These are phyloP conservation scores for Thermomyces lanuginosus DNA, from an alignment of 2,329 filamentous ascomycete genomes.

Conservation along the genomic window DNA sequence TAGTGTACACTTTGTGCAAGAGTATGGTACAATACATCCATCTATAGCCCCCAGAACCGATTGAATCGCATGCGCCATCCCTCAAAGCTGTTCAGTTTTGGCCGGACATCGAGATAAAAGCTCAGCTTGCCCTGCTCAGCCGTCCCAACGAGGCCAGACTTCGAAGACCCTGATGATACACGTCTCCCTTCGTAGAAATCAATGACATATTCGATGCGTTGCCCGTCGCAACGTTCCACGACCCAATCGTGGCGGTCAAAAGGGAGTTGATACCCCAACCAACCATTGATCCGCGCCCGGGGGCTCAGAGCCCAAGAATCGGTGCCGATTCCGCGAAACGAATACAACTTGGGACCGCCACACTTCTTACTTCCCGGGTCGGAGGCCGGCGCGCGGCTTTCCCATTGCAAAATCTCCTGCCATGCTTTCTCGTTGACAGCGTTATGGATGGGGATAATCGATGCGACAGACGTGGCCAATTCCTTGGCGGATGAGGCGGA, in stretches of 20 bases:
- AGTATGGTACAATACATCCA: neutral
- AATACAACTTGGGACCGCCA: constrained; percentile 64
- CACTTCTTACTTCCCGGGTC: constrained; percentile 47
- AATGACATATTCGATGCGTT: constrained; percentile 80
- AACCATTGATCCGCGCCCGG: constrained; percentile 62
- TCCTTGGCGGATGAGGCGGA: constrained; percentile 25
- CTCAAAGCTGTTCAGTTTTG: constrained; percentile 48
- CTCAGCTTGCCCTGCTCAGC: constrained; percentile 33
- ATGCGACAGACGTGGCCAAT: constrained; percentile 59
- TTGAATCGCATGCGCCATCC: constrained; percentile 41
- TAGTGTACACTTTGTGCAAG: too few species aligned
- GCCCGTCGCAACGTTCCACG: constrained; percentile 66
- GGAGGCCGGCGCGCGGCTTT: constrained; percentile 45
- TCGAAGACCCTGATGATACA: constrained; percentile 11
- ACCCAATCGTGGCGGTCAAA: constrained; percentile 98
- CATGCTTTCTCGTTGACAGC: constrained; percentile 95
- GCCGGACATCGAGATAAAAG: constrained; percentile 49
- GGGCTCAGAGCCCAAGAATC: constrained; percentile 51
- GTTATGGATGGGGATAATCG: constrained; percentile 93
- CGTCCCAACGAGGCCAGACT: constrained; percentile 16
- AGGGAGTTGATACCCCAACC: constrained; percentile 75
- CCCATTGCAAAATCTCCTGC: constrained; percentile 83
- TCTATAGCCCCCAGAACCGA: constrained; percentile 30
- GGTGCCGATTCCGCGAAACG: constrained; percentile 52
- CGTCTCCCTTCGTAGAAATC: constrained; percentile 77